phyloP scores from a whole-genome alignment of 305 asterid species.

The Fraxinus xanthoxyloides region DNA sequence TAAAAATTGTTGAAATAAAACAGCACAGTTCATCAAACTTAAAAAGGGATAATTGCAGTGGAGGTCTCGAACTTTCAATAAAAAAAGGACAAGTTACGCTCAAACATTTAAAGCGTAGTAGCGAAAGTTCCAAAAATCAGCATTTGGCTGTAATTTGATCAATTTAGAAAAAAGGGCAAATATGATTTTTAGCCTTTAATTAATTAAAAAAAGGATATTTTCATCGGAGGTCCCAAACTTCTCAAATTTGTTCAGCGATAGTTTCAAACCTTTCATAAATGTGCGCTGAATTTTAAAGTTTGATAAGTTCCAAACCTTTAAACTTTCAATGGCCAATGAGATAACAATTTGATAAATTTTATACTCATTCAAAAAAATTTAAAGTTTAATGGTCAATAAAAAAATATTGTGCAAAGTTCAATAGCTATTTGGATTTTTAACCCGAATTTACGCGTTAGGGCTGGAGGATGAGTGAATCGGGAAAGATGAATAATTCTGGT shows the following conservation, averaged over 20 bases:
- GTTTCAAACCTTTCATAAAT: background rate
- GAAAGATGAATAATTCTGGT: background rate
- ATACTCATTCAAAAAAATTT: background rate
- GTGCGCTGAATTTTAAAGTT: background rate
- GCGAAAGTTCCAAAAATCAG: background rate
- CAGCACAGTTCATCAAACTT: too few species aligned
- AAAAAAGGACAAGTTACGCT: background rate
- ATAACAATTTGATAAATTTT: background rate
- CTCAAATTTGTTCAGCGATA: background rate
- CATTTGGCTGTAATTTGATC: background rate
- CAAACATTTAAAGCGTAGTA: background rate
- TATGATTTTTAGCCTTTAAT: background rate
- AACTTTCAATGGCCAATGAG: background rate
- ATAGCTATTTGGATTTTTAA: background rate
- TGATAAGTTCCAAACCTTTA: background rate
- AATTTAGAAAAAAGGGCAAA: too few species aligned
- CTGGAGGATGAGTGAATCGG: background rate
- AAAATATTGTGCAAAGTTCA: background rate
- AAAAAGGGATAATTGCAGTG: background rate
- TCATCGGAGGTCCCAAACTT: background rate
- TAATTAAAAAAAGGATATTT: background rate
- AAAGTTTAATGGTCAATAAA: too few species aligned
- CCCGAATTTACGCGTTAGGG: background rate
- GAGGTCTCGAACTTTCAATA: background rate
- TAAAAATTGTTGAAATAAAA: too few species aligned